phyloP scores from a whole-genome alignment of 78 protist genomes.

The Dictyostelium purpureum region DNA sequence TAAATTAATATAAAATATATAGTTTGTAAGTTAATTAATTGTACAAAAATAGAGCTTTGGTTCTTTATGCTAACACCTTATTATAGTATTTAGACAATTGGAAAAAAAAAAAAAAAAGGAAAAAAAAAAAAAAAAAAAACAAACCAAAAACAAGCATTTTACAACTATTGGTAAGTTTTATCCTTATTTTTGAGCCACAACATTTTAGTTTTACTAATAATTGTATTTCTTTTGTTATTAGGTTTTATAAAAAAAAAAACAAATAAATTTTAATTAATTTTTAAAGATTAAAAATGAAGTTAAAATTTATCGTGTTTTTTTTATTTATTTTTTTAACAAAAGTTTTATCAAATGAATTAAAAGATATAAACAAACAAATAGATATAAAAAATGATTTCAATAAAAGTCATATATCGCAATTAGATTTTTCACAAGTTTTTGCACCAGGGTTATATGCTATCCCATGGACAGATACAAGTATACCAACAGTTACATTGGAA shows the following conservation, averaged over 20 bases:
- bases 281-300: not conserved
- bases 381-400: not conserved
- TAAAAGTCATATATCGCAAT: not conserved
- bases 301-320: not conserved
- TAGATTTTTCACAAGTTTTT: conserved; percentile 9
- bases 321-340: not conserved
- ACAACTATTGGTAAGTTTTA: too few relatives aligned
- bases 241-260: not conserved
- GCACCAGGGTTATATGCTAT: not conserved
- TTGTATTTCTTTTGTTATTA: not conserved
- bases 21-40: too few relatives aligned
- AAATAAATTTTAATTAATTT: too few relatives aligned
- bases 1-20: too few relatives aligned
- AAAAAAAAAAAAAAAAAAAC: too few relatives aligned
- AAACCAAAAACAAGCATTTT: too few relatives aligned
- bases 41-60: too few relatives aligned
- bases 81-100: too few relatives aligned
- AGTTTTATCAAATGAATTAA: not conserved
- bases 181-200: too few relatives aligned
- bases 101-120: too few relatives aligned
- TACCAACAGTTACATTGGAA: not conserved
- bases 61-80: too few relatives aligned
- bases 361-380: not conserved
- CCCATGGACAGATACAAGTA: conserved; percentile 4
- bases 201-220: not conserved